phyloP scores from a whole-genome alignment of 2,329 filamentous ascomycete genomes.

The Epichloe typhina region DNA sequence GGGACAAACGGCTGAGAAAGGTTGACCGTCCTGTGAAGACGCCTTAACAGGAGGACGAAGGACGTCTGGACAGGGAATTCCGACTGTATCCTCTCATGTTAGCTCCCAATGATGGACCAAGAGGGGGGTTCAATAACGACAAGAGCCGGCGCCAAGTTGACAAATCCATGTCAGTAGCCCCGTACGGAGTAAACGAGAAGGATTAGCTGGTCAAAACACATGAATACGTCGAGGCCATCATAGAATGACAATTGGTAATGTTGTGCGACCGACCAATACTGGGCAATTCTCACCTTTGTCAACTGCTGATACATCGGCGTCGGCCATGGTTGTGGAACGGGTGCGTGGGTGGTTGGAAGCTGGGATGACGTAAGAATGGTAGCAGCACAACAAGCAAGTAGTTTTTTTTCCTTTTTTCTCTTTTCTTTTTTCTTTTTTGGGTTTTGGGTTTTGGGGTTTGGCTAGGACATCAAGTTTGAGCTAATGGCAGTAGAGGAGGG shows the following conservation, averaged over 20 bases:
- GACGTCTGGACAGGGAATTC: conserved; percentile 16
- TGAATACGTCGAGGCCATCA: neutral
- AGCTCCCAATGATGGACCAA: neutral
- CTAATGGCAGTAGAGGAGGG: neutral
- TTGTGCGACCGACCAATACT: conserved; percentile 2
- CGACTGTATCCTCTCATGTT: conserved; percentile 11
- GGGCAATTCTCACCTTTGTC: conserved; percentile 20
- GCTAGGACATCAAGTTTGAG: neutral
- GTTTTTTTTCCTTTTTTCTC: no score
- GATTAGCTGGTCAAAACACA: neutral
- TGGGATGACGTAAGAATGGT: conserved; percentile 9
- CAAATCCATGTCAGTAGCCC: neutral
- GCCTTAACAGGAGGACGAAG: conserved; percentile 16
- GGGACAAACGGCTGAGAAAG: conserved; percentile 6
- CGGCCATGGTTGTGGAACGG: conserved; percentile 18
- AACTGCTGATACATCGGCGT: conserved; percentile 21
- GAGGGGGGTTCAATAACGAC: neutral
- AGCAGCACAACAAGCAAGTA: neutral
- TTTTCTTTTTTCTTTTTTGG: no score
- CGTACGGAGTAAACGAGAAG: neutral
- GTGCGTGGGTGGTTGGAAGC: neutral
- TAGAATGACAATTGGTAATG: neutral
- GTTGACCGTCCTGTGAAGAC: conserved; percentile 12
- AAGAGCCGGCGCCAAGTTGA: neutral
- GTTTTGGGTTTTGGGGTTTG: neutral